These are phyloP conservation scores for Oryza longistaminata DNA, from an alignment of 176 grass and related monocot genomes.

Conservation along the genomic window DNA sequence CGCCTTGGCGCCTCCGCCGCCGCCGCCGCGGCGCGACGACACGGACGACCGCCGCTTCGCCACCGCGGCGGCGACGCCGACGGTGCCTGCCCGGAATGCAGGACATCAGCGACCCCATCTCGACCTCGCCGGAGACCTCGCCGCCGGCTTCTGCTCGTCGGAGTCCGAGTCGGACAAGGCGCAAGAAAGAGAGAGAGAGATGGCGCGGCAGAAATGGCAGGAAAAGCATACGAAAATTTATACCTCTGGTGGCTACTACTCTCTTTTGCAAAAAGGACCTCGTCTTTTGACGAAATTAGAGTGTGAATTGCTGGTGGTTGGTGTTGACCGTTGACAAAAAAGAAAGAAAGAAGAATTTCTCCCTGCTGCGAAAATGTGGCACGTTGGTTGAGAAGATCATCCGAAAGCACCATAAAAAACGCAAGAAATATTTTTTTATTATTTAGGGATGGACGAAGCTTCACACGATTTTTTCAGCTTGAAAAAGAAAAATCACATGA, in stretches of 20 bases:
- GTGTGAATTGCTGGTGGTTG: background rate
- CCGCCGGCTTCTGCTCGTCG: background rate
- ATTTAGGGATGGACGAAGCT: background rate
- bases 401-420: background rate
- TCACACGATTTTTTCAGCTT: background rate
- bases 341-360: background rate
- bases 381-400: background rate
- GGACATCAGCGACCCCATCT: constrained; percentile 71
- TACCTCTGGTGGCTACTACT: constrained; percentile 21
- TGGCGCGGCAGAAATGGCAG: constrained; percentile 52
- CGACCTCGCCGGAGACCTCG: background rate
- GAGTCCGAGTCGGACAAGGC: background rate
- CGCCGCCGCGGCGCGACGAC: constrained; percentile 34
- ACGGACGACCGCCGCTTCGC: constrained; percentile 39
- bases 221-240: constrained; percentile 49
- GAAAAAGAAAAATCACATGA: background rate
- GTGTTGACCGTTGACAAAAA: background rate
- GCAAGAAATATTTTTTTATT: background rate
- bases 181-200: background rate
- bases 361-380: background rate
- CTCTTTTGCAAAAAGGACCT: background rate
- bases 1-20: constrained; percentile 35
- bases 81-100: constrained; percentile 51
- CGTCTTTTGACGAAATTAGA: background rate
- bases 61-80: constrained; percentile 26